Conservation (phyloP, 805 yeast genomes). For the Candida oleophila region DNA sequence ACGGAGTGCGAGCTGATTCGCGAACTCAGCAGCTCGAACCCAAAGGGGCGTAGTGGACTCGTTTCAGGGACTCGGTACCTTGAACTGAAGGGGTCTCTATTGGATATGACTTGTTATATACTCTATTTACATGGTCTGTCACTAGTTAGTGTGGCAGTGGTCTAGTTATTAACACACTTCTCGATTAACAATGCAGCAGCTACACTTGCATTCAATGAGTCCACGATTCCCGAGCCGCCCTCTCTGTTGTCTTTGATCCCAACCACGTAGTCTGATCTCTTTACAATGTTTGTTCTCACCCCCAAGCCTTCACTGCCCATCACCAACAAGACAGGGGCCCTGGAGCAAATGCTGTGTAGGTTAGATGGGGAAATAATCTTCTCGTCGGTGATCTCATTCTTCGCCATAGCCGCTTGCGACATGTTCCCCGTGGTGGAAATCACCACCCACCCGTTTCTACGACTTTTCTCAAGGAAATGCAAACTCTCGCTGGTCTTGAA, state of each 20-base stretch:
- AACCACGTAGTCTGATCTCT: constrained; percentile 54
- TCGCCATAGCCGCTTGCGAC: constrained; percentile 21
- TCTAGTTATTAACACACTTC: constrained; percentile 4
- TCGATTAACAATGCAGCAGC: constrained; percentile 71
- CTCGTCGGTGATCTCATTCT: constrained; percentile 24
- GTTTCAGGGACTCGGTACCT: no score
- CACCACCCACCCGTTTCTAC: constrained; percentile 66
- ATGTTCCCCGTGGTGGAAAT: constrained; percentile 54
- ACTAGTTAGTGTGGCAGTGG: neutral
- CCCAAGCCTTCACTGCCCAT: constrained; percentile 89
- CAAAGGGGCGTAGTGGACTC: no score
- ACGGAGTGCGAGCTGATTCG: no score
- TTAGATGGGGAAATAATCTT: constrained; percentile 39
- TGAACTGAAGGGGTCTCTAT: no score
- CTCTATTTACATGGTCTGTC: neutral
- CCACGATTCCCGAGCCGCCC: constrained; percentile 44
- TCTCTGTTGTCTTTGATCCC: constrained; percentile 35
- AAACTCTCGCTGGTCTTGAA: constrained; percentile 59
- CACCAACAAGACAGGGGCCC: constrained; percentile 65
- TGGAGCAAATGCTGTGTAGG: constrained; percentile 41
- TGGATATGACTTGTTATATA: no score
- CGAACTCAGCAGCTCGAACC: no score
- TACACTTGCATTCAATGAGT: constrained; percentile 86
- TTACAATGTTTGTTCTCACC: constrained; percentile 62
- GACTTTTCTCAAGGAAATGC: constrained; percentile 56